Conservation (phyloP, 2,329 filamentous ascomycete species). For the Trichoderma lentiforme region DNA sequence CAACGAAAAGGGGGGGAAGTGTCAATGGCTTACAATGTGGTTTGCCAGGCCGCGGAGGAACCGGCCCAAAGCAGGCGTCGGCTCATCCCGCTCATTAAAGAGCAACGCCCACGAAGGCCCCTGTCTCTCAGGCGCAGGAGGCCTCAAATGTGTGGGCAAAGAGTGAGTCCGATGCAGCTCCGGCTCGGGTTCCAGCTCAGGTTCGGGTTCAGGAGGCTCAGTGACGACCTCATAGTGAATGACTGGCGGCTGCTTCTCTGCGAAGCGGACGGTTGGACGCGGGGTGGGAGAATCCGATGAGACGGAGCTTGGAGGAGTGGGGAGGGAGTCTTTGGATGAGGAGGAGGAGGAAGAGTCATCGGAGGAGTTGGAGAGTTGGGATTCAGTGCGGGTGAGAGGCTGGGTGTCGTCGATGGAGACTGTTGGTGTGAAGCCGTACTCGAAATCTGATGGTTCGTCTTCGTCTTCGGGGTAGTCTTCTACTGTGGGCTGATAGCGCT, state of each 20-base stretch:
- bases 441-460: constrained; percentile 10
- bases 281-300: neutral
- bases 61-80: constrained; percentile 65
- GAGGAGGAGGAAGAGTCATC: neutral
- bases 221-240: constrained; percentile 17
- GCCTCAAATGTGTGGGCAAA: neutral
- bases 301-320: constrained; percentile 10
- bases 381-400: neutral
- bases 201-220: neutral
- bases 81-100: constrained; percentile 64
- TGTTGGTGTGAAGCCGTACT: neutral
- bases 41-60: constrained; percentile 71
- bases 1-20: neutral
- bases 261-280: constrained; percentile 33
- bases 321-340: neutral
- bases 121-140: neutral
- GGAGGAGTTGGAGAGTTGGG: neutral
- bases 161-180: neutral
- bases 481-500: constrained; percentile 23
- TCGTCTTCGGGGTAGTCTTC: constrained; percentile 20
- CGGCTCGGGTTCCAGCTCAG: constrained; percentile 14
- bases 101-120: constrained; percentile 61
- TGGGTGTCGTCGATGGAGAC: neutral
- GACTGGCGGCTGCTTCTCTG: constrained; percentile 26
- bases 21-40: constrained; percentile 57